A percentile compares a stretch with the other conserved stretches of the same genome.
These are phyloP conservation scores for Malassezia caprae DNA, from an alignment of 1,284 basidiomycete species.

Conservation along the genomic window DNA sequence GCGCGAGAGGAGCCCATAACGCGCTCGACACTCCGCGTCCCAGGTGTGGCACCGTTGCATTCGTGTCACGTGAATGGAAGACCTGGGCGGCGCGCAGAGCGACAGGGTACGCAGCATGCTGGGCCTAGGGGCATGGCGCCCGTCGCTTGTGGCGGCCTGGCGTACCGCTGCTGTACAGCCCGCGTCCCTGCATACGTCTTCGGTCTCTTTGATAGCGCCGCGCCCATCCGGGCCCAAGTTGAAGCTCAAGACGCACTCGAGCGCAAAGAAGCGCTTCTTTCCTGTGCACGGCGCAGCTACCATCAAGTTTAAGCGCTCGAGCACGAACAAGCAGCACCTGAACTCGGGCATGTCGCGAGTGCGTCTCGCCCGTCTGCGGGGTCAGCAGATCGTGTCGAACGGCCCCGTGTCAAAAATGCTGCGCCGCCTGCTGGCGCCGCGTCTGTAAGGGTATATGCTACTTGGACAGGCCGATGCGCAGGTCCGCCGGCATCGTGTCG, in stretches of 20 bases:
- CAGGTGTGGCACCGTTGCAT: background rate
- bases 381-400: constrained; percentile 22
- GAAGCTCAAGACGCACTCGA: constrained; percentile 33
- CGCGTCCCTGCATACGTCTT: background rate
- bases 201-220: background rate
- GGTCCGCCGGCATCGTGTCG: constrained; percentile 27
- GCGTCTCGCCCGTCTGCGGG: constrained; percentile 28
- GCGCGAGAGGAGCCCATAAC: background rate
- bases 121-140: background rate
- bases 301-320: constrained; percentile 24
- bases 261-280: constrained; percentile 36
- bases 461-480: constrained; percentile 15
- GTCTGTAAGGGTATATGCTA: constrained; percentile 15
- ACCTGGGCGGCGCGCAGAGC: background rate
- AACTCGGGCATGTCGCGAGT: constrained; percentile 36
- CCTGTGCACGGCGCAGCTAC: constrained; percentile 23
- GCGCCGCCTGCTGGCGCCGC: constrained; percentile 31
- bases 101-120: background rate
- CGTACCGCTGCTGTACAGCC: background rate
- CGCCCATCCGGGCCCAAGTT: background rate
- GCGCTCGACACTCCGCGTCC: background rate
- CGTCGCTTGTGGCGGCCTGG: background rate
- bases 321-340: constrained; percentile 32
- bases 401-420: constrained; percentile 28
- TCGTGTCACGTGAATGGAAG: background rate